Percentiles rank a stretch among this genome's conserved stretches.
Conservation (phyloP, 2,329 filamentous ascomycete species). For the Geosmithia flava region DNA sequence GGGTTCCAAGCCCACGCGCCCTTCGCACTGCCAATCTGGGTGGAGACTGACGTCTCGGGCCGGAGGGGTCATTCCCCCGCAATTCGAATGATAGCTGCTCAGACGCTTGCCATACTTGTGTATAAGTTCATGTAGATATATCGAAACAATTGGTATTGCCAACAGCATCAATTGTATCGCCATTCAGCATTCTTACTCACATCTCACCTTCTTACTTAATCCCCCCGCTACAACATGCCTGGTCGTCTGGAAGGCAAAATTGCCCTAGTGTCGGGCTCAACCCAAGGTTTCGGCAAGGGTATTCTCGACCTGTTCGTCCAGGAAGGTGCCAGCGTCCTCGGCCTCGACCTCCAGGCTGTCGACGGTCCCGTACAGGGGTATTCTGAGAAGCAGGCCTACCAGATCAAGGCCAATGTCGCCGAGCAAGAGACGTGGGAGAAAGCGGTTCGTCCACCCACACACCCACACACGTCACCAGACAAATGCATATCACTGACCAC, state of each 20-base stretch:
- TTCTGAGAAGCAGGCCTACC: conserved; percentile 7
- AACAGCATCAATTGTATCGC: no score
- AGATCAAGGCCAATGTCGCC: conserved; percentile 8
- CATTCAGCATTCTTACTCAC: no score
- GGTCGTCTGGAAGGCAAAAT: conserved; percentile 2
- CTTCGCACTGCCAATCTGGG: no score
- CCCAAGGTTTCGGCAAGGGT: conserved; percentile 1
- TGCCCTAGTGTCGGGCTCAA: conserved; percentile 2
- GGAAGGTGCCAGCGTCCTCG: conserved; percentile 1
- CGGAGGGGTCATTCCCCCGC: no score
- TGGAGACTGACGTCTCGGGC: no score
- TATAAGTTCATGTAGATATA: no score
- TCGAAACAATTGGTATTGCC: no score
- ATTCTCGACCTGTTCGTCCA: conserved; percentile 1
- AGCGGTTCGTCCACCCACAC: conserved; percentile 2
- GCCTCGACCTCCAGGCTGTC: conserved; percentile 2
- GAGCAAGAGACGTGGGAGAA: conserved; percentile 7
- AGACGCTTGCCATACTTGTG: no score
- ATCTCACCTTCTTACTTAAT: no score
- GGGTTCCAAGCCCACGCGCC: no score
- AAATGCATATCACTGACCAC: no score
- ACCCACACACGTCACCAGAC: neutral
- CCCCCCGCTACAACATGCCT: conserved; percentile 2
- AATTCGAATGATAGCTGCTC: no score
- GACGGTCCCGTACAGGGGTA: conserved; percentile 7